Evolutionary conservation across 2,329 filamentous ascomycete genomes (phyloP).

Genomic region (Sporothrix luriei): DNA sequence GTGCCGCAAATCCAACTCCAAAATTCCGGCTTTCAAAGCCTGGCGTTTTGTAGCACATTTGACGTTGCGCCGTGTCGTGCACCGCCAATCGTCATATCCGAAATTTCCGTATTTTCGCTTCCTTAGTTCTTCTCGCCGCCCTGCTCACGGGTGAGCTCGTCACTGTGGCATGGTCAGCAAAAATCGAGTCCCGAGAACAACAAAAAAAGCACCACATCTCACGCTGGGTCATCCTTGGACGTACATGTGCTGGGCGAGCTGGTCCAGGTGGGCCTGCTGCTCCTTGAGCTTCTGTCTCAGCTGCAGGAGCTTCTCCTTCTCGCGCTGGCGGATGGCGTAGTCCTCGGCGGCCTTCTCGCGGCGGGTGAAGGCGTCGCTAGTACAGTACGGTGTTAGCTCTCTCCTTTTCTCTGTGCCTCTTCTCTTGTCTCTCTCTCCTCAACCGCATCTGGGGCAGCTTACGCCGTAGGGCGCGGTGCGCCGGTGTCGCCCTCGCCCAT

Average conservation of each 20-base stretch:
- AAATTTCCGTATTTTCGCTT: not conserved
- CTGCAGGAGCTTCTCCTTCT: slow-evolving; percentile 83
- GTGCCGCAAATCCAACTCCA: slow-evolving; percentile 13
- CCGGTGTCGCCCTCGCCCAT: slow-evolving; percentile 74
- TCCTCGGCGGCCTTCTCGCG: slow-evolving; percentile 88
- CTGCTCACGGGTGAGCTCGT: slow-evolving; percentile 74
- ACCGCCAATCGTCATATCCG: slow-evolving; percentile 2
- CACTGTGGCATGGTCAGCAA: slow-evolving; percentile 51
- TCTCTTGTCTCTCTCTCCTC: not conserved
- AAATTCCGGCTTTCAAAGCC: not conserved
- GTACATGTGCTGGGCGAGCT: slow-evolving; percentile 85
- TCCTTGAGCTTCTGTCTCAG: slow-evolving; percentile 73
- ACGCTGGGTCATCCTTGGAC: slow-evolving; percentile 41
- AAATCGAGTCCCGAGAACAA: no score
- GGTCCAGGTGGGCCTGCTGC: slow-evolving; percentile 80
- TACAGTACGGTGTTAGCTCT: slow-evolving; percentile 14
- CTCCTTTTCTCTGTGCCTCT: not conserved
- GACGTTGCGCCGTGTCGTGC: not conserved
- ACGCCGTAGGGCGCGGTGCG: slow-evolving; percentile 58
- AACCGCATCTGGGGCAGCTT: slow-evolving; percentile 41
- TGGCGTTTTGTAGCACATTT: not conserved
- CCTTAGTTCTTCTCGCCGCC: slow-evolving; percentile 66
- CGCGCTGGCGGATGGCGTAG: slow-evolving; percentile 80
- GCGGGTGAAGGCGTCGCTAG: slow-evolving; percentile 86
- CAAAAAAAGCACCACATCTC: not conserved